Percentiles rank a stretch among this genome's conserved stretches.
phyloP scores from a whole-genome alignment of 164 flowering plant species.

The Piper longum region DNA sequence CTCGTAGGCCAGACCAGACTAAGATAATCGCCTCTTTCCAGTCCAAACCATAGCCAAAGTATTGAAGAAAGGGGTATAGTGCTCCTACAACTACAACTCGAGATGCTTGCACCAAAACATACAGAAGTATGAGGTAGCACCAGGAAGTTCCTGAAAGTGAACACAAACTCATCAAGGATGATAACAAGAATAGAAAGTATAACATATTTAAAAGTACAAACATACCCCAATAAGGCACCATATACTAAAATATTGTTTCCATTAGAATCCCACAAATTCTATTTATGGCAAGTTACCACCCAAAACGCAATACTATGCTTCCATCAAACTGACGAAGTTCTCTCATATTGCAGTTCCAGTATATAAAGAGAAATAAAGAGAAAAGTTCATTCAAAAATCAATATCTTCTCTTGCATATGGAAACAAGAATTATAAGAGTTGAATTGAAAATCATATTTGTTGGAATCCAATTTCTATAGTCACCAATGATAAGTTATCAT shows the following conservation, averaged over 20 bases:
- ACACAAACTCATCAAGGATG: neutral
- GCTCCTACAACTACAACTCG: slow-evolving; percentile 62
- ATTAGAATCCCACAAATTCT: neutral
- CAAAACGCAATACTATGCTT: no score
- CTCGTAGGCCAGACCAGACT: slow-evolving; percentile 86
- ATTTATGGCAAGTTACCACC: no score
- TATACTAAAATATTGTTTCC: neutral
- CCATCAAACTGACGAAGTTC: no score
- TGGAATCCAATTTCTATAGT: no score
- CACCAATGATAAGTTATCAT: neutral
- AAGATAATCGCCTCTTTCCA: slow-evolving; percentile 87
- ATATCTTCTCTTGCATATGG: no score
- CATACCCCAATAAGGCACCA: no score
- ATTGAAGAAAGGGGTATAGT: slow-evolving; percentile 48
- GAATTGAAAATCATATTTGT: no score
- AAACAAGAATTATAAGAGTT: no score
- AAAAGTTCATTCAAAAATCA: no score
- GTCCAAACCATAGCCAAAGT: slow-evolving; percentile 89
- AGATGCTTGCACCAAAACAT: slow-evolving; percentile 55
- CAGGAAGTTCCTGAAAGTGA: slow-evolving; percentile 50
- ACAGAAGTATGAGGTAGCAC: slow-evolving; percentile 76
- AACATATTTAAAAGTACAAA: no score
- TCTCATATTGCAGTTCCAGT: no score
- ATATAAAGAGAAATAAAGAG: no score
- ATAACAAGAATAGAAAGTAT: neutral